Conservation (phyloP, 2,329 filamentous ascomycete genomes). For the Ascochyta viciae-villosae region DNA sequence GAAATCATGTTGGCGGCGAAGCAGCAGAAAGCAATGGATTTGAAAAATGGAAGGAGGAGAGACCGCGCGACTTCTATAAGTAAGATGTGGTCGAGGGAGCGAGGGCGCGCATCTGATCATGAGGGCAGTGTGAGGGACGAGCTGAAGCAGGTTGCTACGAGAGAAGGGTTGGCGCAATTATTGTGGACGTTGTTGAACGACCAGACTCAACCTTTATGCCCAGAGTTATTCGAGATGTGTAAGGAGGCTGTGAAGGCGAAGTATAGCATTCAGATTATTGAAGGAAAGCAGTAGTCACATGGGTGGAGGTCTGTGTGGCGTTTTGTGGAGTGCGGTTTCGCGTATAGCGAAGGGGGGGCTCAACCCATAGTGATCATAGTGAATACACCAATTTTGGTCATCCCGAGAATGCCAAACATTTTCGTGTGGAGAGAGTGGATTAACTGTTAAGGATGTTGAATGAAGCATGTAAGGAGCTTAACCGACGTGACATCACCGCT, state of each 20-base stretch:
- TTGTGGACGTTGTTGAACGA: constrained; percentile 34
- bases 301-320: constrained; percentile 2
- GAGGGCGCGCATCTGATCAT: constrained; percentile 8
- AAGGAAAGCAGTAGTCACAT: not conserved
- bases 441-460: not conserved
- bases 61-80: constrained; percentile 18
- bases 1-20: constrained; percentile 23
- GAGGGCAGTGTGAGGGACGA: constrained; percentile 14
- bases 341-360: constrained; percentile 1
- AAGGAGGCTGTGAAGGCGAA: constrained; percentile 28
- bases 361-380: not conserved
- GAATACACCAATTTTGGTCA: not conserved
- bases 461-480: too few species aligned
- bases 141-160: constrained; percentile 32
- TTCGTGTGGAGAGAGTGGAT: not conserved
- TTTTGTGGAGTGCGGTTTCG: not conserved
- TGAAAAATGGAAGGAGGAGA: constrained; percentile 18
- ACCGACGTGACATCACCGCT: constrained; percentile 12
- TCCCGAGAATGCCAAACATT: too few species aligned
- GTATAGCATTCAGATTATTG: constrained; percentile 23
- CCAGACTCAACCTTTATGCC: constrained; percentile 12
- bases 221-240: constrained; percentile 22
- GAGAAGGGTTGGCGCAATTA: constrained; percentile 35
- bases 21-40: constrained; percentile 18
- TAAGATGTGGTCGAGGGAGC: constrained; percentile 24